phyloP scores from a whole-genome alignment of 2,329 filamentous ascomycete genomes.

The Apiospora phragmitis region DNA sequence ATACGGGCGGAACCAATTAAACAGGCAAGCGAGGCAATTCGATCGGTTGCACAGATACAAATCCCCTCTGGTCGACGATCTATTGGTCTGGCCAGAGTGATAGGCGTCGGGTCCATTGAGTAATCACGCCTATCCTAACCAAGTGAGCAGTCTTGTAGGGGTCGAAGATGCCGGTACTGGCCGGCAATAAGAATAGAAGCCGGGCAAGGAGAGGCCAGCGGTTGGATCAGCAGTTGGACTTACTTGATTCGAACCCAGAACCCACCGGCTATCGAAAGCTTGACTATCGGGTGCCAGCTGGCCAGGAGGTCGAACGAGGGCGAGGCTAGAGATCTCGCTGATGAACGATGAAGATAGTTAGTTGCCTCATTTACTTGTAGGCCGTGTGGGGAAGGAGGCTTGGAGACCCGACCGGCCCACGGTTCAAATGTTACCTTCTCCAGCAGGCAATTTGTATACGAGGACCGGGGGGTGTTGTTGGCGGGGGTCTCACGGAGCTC shows the following conservation, averaged over 20 bases:
- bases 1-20: neutral
- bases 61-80: neutral
- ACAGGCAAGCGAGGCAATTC: neutral
- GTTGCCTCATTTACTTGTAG: constrained; percentile 1
- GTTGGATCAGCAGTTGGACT: neutral
- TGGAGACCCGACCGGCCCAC: neutral
- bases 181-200: neutral
- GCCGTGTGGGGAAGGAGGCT: constrained; percentile 10
- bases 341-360: neutral
- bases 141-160: neutral
- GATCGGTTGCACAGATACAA: neutral
- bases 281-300: neutral
- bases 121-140: neutral
- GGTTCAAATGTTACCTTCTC: neutral
- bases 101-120: neutral
- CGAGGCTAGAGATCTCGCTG: neutral
- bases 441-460: constrained; percentile 4
- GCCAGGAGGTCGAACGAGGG: neutral
- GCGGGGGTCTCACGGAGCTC: neutral
- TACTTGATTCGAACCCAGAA: neutral
- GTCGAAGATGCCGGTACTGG: neutral
- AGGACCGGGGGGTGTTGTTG: neutral
- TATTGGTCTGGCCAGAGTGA: neutral
- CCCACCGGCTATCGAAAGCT: neutral
- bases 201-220: neutral